A percentile compares a stretch with the other conserved stretches of the same genome.
Evolutionary conservation across 768 basidiomycete species (phyloP).

Genomic region (Rhodotorula diobovata): DNA sequence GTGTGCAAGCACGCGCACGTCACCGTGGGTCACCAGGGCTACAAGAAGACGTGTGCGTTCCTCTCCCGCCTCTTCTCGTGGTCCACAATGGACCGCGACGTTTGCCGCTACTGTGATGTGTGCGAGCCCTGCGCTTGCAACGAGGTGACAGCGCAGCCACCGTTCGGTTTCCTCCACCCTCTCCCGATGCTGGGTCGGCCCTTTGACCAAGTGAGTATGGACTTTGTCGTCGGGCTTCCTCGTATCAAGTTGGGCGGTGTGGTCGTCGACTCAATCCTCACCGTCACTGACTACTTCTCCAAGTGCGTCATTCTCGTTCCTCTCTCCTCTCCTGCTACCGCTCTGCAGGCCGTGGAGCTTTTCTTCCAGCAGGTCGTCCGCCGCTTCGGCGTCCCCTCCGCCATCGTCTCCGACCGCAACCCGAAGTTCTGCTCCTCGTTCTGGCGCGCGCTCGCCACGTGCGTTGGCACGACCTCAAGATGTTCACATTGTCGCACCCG

Average conservation of each 20-base stretch:
- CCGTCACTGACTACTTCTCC: constrained; percentile 3
- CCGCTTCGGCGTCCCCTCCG: constrained; percentile 49
- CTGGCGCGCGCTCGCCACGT: constrained; percentile 49
- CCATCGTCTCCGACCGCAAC: constrained; percentile 53
- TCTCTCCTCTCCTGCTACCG: constrained; percentile 16
- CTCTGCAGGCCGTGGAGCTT: constrained; percentile 48
- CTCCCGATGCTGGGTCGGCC: neutral
- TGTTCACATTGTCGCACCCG: constrained; percentile 12
- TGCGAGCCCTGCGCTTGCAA: constrained; percentile 18
- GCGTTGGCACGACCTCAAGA: constrained; percentile 41
- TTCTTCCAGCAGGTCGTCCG: constrained; percentile 50
- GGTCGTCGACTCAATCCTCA: constrained; percentile 4
- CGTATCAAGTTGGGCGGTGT: neutral
- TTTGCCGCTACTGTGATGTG: neutral
- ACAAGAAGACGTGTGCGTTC: neutral
- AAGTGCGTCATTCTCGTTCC: constrained; percentile 5
- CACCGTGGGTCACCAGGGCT: constrained; percentile 4
- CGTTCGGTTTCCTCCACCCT: constrained; percentile 12
- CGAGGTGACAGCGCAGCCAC: neutral
- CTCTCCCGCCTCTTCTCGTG: constrained; percentile 13
- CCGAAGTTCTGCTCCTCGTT: constrained; percentile 51
- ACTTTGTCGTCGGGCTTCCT: constrained; percentile 12
- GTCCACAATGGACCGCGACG: constrained; percentile 6
- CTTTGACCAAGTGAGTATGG: neutral
- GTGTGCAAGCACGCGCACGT: neutral